Percentiles rank a stretch among this genome's conserved stretches.
These are phyloP conservation scores for Phylloporus arenicola DNA, from an alignment of 768 basidiomycete genomes.

Conservation along the genomic window DNA sequence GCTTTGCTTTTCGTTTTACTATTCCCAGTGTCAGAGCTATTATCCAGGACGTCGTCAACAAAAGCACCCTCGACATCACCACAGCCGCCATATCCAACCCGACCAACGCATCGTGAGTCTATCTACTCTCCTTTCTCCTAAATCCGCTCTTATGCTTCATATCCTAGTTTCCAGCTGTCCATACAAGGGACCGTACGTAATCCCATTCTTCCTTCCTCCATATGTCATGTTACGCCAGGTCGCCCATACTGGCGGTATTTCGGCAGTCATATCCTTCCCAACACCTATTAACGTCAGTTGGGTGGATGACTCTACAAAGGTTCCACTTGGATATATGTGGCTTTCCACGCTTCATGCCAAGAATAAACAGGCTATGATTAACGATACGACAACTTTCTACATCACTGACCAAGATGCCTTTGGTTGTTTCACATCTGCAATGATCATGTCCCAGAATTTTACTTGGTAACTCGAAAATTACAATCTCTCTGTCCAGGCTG, in stretches of 20 bases:
- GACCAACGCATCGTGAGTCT: constrained; percentile 52
- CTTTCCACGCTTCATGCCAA: constrained; percentile 45
- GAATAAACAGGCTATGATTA: constrained; percentile 53
- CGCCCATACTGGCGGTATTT: constrained; percentile 60
- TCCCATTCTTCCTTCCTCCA: background rate
- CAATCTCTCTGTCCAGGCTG: constrained; percentile 57
- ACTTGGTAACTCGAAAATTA: constrained; percentile 59
- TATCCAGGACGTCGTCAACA: constrained; percentile 58
- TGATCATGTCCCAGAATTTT: constrained; percentile 65
- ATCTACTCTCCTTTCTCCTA: background rate
- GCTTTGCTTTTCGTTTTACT: constrained; percentile 61
- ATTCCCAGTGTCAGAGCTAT: constrained; percentile 67
- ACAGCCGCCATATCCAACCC: constrained; percentile 47
- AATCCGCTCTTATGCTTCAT: constrained; percentile 3
- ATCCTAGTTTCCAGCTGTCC: constrained; percentile 43
- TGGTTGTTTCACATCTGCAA: constrained; percentile 50
- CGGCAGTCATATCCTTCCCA: constrained; percentile 57
- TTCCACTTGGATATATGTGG: constrained; percentile 50
- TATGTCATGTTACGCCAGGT: constrained; percentile 35
- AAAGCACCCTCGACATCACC: constrained; percentile 48
- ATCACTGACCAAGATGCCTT: constrained; percentile 56
- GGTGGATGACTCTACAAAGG: constrained; percentile 44
- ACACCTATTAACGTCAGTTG: constrained; percentile 55
- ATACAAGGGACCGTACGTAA: constrained; percentile 50
- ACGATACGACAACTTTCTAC: constrained; percentile 54